These are phyloP conservation scores for Salix purpurea DNA, from an alignment of 345 rosid species.

Conservation along the genomic window DNA sequence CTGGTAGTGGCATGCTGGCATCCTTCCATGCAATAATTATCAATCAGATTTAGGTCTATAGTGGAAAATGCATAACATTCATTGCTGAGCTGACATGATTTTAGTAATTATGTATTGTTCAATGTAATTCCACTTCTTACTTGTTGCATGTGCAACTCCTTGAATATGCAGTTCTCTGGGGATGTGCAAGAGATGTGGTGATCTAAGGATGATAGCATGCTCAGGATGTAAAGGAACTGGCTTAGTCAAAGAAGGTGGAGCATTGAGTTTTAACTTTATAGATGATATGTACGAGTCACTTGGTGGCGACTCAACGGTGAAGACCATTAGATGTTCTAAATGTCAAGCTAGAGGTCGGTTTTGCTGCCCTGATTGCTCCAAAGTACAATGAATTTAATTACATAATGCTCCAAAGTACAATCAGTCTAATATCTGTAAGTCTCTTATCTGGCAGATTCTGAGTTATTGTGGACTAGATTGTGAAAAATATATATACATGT, in stretches of 20 bases:
- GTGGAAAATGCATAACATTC: not conserved
- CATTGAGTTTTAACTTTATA: constrained; percentile 40
- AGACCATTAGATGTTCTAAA: constrained; percentile 39
- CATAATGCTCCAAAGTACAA: not conserved
- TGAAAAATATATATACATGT: not conserved
- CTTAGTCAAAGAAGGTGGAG: constrained; percentile 46
- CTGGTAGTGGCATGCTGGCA: not conserved
- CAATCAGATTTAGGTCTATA: not conserved
- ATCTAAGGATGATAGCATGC: constrained; percentile 70
- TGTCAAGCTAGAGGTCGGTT: constrained; percentile 75
- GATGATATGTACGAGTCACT: constrained; percentile 40
- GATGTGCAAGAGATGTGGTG: constrained; percentile 83
- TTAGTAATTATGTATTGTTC: not conserved
- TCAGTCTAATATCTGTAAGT: not conserved
- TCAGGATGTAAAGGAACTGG: constrained; percentile 76
- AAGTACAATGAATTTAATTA: not conserved
- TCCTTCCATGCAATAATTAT: not conserved
- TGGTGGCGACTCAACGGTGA: constrained; percentile 29
- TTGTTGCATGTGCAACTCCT: not conserved
- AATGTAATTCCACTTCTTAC: not conserved
- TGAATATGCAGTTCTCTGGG: constrained; percentile 61
- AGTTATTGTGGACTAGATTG: not conserved
- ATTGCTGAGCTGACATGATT: not conserved
- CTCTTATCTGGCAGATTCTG: not conserved
- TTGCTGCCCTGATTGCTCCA: constrained; percentile 67